phyloP scores from a whole-genome alignment of 1,139 yeast species.

The Williopsis jadinii region DNA sequence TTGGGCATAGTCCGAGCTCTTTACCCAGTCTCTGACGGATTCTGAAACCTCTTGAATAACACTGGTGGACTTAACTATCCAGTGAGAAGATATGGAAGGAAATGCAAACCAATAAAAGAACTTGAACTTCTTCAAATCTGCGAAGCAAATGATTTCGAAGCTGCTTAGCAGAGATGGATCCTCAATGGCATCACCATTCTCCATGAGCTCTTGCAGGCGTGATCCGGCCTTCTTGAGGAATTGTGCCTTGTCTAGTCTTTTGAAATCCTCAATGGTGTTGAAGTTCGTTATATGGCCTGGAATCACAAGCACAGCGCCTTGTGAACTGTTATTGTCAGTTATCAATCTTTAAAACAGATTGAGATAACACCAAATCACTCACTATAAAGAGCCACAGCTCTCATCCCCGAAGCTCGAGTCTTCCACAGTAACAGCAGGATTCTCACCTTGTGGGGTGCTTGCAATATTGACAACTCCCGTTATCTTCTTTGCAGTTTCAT shows the following conservation, averaged over 20 bases:
- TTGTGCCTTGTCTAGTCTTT: constrained; percentile 51
- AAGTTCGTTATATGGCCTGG: constrained; percentile 49
- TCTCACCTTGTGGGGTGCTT: constrained; percentile 13
- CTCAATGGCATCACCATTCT: constrained; percentile 25
- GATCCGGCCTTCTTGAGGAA: constrained; percentile 44
- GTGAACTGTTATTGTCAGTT: constrained; percentile 10
- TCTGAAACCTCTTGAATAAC: constrained; percentile 7
- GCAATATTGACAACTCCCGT: constrained; percentile 25
- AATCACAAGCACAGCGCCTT: constrained; percentile 21
- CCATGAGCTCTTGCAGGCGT: constrained; percentile 26
- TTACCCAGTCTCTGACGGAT: constrained; percentile 12
- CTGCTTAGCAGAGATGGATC: constrained; percentile 36
- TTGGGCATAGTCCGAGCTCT: constrained; percentile 7
- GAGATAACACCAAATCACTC: constrained; percentile 1
- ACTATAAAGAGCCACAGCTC: constrained; percentile 12
- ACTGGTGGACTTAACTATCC: constrained; percentile 25
- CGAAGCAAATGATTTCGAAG: constrained; percentile 62
- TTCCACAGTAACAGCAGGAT: constrained; percentile 17
- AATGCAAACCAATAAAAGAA: constrained; percentile 88
- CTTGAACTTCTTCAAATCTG: constrained; percentile 83
- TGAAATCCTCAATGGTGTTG: constrained; percentile 84
- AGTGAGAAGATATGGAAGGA: constrained; percentile 51
- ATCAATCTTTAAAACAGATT: too few species aligned
- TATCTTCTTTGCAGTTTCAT: constrained; percentile 23
- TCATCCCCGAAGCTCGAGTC: constrained; percentile 19